A percentile compares a stretch with the other conserved stretches of the same genome.
Evolutionary conservation across 208 protist species (phyloP).

Genomic region (Porcisia hertigi): DNA sequence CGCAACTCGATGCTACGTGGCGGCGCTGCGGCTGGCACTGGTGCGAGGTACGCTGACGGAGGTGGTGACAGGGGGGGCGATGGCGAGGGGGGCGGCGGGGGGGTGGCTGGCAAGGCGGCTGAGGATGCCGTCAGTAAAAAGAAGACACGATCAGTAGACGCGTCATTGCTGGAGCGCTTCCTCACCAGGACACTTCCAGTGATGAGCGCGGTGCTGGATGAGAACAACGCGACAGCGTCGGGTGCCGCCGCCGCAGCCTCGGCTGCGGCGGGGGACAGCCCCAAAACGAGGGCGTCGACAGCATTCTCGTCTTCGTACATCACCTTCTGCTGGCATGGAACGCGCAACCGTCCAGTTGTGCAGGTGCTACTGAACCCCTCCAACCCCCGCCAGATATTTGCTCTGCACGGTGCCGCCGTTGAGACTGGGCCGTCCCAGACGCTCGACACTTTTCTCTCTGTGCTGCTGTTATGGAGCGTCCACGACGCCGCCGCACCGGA

Average conservation of each 20-base stretch:
- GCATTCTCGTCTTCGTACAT: slow-evolving; percentile 59
- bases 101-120: neutral
- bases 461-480: slow-evolving; percentile 81
- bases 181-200: slow-evolving; percentile 70
- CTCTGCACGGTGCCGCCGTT: slow-evolving; percentile 42
- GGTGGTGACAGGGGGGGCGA: slow-evolving; percentile 4
- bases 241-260: slow-evolving; percentile 12
- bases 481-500: slow-evolving; percentile 61
- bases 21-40: slow-evolving; percentile 3
- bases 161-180: slow-evolving; percentile 52
- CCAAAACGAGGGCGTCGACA: slow-evolving; percentile 46
- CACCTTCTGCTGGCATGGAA: slow-evolving; percentile 48
- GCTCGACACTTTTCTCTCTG: slow-evolving; percentile 62
- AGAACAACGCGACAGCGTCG: slow-evolving; percentile 38
- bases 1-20: slow-evolving; percentile 23
- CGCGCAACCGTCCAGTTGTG: slow-evolving; percentile 52
- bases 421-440: slow-evolving; percentile 38
- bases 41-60: slow-evolving; percentile 2
- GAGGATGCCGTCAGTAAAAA: neutral
- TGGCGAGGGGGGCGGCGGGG: slow-evolving; percentile 1
- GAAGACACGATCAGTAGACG: slow-evolving; percentile 43
- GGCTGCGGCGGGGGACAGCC: neutral
- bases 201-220: slow-evolving; percentile 67
- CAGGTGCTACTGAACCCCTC: slow-evolving; percentile 54
- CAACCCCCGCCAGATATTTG: slow-evolving; percentile 45